A percentile compares a stretch with the other conserved stretches of the same genome.
Conservation (phyloP, 1,284 basidiomycete genomes). For the Ustanciosporium gigantosporum region DNA sequence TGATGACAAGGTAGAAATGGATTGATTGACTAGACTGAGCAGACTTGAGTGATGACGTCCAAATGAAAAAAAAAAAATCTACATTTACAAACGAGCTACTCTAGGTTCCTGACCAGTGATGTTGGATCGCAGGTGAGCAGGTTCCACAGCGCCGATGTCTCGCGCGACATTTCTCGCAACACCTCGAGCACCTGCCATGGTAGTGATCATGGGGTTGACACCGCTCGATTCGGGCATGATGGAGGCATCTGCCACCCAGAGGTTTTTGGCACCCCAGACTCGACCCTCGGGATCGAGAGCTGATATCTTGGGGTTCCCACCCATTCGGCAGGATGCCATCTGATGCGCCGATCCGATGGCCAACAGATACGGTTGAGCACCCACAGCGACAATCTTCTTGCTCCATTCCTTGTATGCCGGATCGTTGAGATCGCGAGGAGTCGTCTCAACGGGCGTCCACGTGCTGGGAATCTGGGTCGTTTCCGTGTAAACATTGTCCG, state of each 20-base stretch:
- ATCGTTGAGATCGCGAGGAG: slow-evolving; percentile 49
- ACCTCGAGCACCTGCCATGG: slow-evolving; percentile 53
- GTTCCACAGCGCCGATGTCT: slow-evolving; percentile 49
- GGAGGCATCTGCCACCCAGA: slow-evolving; percentile 64
- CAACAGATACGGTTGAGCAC: slow-evolving; percentile 34
- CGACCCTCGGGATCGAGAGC: slow-evolving; percentile 62
- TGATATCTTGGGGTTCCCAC: slow-evolving; percentile 53
- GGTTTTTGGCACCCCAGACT: slow-evolving; percentile 62
- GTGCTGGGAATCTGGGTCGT: slow-evolving; percentile 48
- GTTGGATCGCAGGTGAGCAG: slow-evolving; percentile 11
- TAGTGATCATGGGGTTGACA: slow-evolving; percentile 65
- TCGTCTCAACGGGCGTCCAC: slow-evolving; percentile 38
- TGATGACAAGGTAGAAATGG: no score
- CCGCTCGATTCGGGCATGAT: slow-evolving; percentile 62
- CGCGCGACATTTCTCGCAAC: slow-evolving; percentile 55
- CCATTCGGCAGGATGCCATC: slow-evolving; percentile 64
- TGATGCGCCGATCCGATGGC: slow-evolving; percentile 56
- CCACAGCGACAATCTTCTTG: slow-evolving; percentile 45
- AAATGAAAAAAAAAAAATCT: neutral
- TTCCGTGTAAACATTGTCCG: slow-evolving; percentile 37
- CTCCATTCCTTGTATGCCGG: slow-evolving; percentile 55
- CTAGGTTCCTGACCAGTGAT: slow-evolving; percentile 4
- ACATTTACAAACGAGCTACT: neutral
- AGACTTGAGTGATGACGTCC: no score
- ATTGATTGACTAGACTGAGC: no score